Conservation (phyloP, 2,329 filamentous ascomycete genomes). For the Coniochaeta sp. region DNA sequence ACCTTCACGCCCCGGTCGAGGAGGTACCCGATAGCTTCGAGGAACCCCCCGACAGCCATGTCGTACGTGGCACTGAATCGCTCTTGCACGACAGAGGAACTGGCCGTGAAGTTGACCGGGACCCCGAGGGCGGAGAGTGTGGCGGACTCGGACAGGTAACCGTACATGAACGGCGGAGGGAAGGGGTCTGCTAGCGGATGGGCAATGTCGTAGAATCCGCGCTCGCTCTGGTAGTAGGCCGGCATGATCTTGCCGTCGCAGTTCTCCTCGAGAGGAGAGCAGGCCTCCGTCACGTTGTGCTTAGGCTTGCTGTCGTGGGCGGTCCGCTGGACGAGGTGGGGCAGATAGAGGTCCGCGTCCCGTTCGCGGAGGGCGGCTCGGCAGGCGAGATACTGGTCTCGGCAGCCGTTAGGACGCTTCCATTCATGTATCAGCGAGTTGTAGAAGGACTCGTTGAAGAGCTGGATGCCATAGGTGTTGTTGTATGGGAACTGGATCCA, state of each 20-base stretch:
- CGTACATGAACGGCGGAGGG: conserved; percentile 41
- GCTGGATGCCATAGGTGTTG: conserved; percentile 45
- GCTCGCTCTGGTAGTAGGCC: conserved; percentile 22
- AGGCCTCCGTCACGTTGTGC: conserved; percentile 1
- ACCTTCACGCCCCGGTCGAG: conserved; percentile 51
- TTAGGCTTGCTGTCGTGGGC: not conserved
- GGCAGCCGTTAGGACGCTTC: conserved; percentile 39
- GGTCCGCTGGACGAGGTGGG: not conserved
- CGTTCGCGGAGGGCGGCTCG: conserved; percentile 22
- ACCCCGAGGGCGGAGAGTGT: conserved; percentile 52
- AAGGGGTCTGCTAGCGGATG: conserved; percentile 43
- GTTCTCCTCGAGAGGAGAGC: conserved; percentile 25
- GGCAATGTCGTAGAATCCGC: conserved; percentile 51
- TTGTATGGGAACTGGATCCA: conserved; percentile 47
- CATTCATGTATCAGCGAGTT: conserved; percentile 33
- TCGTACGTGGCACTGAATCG: conserved; percentile 32
- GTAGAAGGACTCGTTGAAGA: conserved; percentile 39
- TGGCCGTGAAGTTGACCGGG: conserved; percentile 48
- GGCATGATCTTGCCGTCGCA: conserved; percentile 25
- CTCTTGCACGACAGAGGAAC: conserved; percentile 29
- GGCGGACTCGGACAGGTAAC: conserved; percentile 48
- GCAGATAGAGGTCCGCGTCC: not conserved
- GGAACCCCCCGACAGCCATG: conserved; percentile 22
- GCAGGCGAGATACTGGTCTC: conserved; percentile 44
- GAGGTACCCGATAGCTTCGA: conserved; percentile 41